Conservation (phyloP, 2,329 filamentous ascomycete species). For the Lachnellula subtilissima region DNA sequence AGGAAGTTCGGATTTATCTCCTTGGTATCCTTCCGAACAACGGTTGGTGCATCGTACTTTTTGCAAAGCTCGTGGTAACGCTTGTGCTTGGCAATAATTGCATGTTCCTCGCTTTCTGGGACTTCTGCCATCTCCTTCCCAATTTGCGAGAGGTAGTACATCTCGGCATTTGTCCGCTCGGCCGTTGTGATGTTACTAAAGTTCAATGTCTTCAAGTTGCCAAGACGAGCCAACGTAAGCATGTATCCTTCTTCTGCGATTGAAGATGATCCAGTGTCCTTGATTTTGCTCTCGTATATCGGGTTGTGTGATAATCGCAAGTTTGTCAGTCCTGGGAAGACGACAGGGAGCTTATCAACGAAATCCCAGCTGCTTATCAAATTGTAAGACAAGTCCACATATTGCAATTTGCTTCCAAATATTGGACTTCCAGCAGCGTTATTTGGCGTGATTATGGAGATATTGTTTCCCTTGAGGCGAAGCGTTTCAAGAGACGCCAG, state of each 20-base stretch:
- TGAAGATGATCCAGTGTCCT: slow-evolving; percentile 37
- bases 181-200: slow-evolving; percentile 65
- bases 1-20: slow-evolving; percentile 73
- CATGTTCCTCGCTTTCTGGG: slow-evolving; percentile 46
- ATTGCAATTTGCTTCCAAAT: slow-evolving; percentile 33
- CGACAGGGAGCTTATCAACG: slow-evolving; percentile 59
- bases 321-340: slow-evolving; percentile 69
- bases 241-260: slow-evolving; percentile 80
- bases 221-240: slow-evolving; percentile 75
- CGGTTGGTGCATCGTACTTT: slow-evolving; percentile 66
- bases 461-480: slow-evolving; percentile 74
- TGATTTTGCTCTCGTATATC: slow-evolving; percentile 52
- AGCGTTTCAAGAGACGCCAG: slow-evolving; percentile 52
- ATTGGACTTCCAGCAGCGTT: neutral
- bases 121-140: slow-evolving; percentile 65
- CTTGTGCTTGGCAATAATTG: slow-evolving; percentile 60
- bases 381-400: slow-evolving; percentile 73
- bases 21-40: slow-evolving; percentile 45
- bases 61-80: slow-evolving; percentile 71
- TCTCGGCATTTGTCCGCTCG: slow-evolving; percentile 82
- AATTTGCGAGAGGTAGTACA: slow-evolving; percentile 87
- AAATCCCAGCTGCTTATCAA: slow-evolving; percentile 65
- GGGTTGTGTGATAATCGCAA: slow-evolving; percentile 85
- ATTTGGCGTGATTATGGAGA: slow-evolving; percentile 51
- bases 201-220: slow-evolving; percentile 64